Evolutionary conservation across 2,329 filamentous ascomycete genomes (phyloP).

Genomic region (Teratosphaeria pseudoeucalypti): DNA sequence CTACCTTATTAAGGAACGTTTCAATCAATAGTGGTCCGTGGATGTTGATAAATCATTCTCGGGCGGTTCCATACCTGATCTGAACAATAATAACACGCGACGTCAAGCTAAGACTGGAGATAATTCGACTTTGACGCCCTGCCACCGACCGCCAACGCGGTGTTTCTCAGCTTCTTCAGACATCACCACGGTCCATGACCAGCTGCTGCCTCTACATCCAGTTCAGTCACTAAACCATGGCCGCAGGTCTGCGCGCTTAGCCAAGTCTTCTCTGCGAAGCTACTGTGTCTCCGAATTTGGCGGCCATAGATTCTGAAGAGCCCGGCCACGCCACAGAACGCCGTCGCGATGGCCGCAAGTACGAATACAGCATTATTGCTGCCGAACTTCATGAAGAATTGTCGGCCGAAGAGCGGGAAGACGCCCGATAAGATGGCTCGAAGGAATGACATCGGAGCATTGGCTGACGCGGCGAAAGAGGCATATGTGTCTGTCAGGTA

Average conservation of each 20-base stretch:
- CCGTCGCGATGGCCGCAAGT: slow-evolving; percentile 32
- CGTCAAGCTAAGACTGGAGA: too few relatives aligned
- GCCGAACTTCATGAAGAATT: slow-evolving; percentile 32
- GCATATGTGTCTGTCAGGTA: slow-evolving; percentile 38
- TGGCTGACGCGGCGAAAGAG: slow-evolving; percentile 35
- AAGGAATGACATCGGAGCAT: slow-evolving; percentile 33
- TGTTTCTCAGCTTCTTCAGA: neutral
- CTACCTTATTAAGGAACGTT: too few relatives aligned
- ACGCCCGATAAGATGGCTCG: slow-evolving; percentile 29
- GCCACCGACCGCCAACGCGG: neutral
- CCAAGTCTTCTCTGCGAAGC: slow-evolving; percentile 3
- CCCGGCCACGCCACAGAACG: slow-evolving; percentile 30
- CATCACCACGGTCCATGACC: neutral
- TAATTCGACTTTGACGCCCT: neutral
- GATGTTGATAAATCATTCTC: too few relatives aligned
- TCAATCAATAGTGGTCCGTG: too few relatives aligned
- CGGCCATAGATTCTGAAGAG: slow-evolving; percentile 31
- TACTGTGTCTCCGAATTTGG: slow-evolving; percentile 26
- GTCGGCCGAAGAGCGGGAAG: slow-evolving; percentile 31
- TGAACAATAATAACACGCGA: too few relatives aligned
- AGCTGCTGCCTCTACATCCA: neutral
- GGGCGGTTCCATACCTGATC: too few relatives aligned
- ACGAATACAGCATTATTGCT: slow-evolving; percentile 32
- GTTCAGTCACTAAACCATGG: neutral
- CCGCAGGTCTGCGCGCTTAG: neutral